Evolutionary conservation across 441 rosid genomes (phyloP).

Genomic region (Cnidoscolus chayamansa): DNA sequence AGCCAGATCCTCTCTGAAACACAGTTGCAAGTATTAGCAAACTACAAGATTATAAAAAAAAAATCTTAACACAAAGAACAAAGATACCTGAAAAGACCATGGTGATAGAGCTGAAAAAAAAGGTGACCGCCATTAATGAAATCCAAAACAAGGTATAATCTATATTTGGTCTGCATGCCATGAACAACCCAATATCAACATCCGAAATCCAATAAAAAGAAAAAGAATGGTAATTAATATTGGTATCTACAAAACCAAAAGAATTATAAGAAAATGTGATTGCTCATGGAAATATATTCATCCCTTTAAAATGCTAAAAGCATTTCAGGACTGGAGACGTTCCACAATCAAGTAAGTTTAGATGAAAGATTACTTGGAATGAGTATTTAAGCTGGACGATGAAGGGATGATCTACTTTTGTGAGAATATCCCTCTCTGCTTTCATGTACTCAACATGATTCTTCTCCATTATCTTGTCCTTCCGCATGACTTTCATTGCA

Average conservation of each 20-base stretch:
- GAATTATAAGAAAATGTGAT: background rate
- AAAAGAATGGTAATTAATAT: background rate
- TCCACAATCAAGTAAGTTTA: background rate
- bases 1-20: conserved; percentile 81
- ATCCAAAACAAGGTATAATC: conserved; percentile 83
- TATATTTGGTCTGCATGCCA: conserved; percentile 72
- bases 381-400: conserved; percentile 85
- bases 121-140: conserved; percentile 96
- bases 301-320: background rate
- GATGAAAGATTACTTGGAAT: conserved; percentile 58
- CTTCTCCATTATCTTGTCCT: conserved; percentile 88
- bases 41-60: conserved; percentile 2
- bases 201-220: background rate
- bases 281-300: background rate
- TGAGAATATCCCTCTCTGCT: conserved; percentile 88
- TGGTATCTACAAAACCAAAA: background rate
- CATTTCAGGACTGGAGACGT: background rate
- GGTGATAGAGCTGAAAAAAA: conserved; percentile 91
- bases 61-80: background rate
- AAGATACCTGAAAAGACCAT: conserved; percentile 86
- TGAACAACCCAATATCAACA: background rate
- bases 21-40: conserved; percentile 23
- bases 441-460: conserved; percentile 93
- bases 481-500: conserved; percentile 98
- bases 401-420: conserved; percentile 82